Conservation (phyloP, 345 rosid genomes). For the Camelina laxa region DNA sequence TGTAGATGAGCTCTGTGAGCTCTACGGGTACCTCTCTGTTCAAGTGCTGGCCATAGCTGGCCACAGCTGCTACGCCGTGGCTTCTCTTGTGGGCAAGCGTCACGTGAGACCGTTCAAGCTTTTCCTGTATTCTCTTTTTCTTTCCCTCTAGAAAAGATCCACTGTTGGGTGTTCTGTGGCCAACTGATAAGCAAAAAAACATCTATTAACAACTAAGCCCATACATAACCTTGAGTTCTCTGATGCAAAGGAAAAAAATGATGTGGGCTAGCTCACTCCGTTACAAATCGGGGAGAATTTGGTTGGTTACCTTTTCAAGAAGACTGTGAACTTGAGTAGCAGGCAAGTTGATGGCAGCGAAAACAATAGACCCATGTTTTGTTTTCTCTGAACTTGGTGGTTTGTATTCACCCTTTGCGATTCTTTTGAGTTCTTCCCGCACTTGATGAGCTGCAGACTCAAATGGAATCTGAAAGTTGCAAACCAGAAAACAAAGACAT, state of each 20-base stretch:
- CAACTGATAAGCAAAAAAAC: constrained; percentile 50
- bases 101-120: constrained; percentile 66
- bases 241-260: too few relatives aligned
- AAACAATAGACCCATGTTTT: constrained; percentile 70
- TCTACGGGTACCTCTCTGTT: constrained; percentile 67
- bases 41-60: constrained; percentile 60
- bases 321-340: constrained; percentile 54
- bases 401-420: constrained; percentile 71
- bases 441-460: constrained; percentile 75
- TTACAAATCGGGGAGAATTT: not conserved
- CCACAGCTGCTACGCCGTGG: constrained; percentile 85
- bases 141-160: constrained; percentile 55
- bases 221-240: not conserved
- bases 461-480: constrained; percentile 69
- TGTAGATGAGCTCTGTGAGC: constrained; percentile 69
- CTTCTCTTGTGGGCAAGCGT: constrained; percentile 96
- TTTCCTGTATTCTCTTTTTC: constrained; percentile 56
- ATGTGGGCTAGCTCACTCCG: not conserved
- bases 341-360: constrained; percentile 81
- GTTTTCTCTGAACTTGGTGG: constrained; percentile 68
- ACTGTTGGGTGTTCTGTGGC: constrained; percentile 50
- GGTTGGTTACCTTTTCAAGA: constrained; percentile 59
- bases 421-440: constrained; percentile 64
- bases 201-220: not conserved
- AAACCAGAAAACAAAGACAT: constrained; percentile 22